These are phyloP conservation scores for Neoboletus subvelutipes DNA, from an alignment of 768 basidiomycete species.

Conservation along the genomic window DNA sequence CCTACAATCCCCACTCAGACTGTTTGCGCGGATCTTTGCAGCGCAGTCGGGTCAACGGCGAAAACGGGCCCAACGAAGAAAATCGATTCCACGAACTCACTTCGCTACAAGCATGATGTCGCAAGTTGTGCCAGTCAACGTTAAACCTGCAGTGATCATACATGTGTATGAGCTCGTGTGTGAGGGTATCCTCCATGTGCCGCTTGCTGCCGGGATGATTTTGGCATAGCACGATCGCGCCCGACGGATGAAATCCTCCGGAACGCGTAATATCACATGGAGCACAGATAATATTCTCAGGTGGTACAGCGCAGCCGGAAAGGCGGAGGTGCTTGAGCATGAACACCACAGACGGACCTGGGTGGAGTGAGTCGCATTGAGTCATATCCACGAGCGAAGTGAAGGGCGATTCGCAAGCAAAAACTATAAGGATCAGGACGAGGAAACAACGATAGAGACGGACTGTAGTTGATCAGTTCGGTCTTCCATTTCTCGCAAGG, in stretches of 20 bases:
- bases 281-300: conserved; percentile 75
- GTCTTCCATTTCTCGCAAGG: conserved; percentile 70
- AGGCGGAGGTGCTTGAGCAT: conserved; percentile 89
- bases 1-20: conserved; percentile 89
- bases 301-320: conserved; percentile 67
- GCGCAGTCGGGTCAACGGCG: background rate
- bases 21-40: conserved; percentile 89
- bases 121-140: conserved; percentile 84
- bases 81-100: conserved; percentile 43
- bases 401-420: conserved; percentile 12
- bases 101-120: conserved; percentile 97
- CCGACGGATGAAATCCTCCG: conserved; percentile 84
- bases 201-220: conserved; percentile 76
- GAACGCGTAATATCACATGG: conserved; percentile 75
- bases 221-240: conserved; percentile 83
- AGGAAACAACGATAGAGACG: conserved; percentile 30
- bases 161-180: conserved; percentile 93
- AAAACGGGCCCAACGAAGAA: background rate
- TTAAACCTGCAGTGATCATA: conserved; percentile 96
- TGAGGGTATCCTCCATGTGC: conserved; percentile 91
- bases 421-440: conserved; percentile 6
- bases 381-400: background rate
- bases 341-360: conserved; percentile 86
- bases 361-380: background rate
- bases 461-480: conserved; percentile 69